A percentile compares a stretch with the other conserved stretches of the same genome.
phyloP scores from a whole-genome alignment of 306 rosid genomes.

The Pueraria montana region DNA sequence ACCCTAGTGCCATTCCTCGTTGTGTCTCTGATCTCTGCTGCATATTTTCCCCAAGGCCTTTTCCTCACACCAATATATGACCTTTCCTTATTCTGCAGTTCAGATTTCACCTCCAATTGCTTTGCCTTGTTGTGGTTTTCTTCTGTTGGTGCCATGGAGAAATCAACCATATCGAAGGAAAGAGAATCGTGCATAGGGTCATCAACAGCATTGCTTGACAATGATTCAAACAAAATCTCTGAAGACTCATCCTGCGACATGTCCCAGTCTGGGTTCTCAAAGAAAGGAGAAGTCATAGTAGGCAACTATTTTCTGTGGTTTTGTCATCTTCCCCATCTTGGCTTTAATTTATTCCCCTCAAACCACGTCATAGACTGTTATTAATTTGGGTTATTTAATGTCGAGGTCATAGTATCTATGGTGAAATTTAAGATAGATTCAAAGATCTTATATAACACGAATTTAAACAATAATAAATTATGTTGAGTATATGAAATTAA shows the following conservation, averaged over 20 bases:
- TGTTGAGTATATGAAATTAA: too few relatives aligned
- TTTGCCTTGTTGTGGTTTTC: neutral
- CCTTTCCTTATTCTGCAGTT: neutral
- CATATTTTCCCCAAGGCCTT: too few relatives aligned
- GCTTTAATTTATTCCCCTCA: slow-evolving; percentile 1
- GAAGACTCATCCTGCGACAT: slow-evolving; percentile 13
- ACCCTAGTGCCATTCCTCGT: too few relatives aligned
- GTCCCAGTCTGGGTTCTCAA: neutral
- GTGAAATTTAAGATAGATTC: neutral
- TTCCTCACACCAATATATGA: too few relatives aligned
- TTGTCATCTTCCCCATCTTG: neutral
- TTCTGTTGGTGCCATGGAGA: neutral
- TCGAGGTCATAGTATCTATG: neutral
- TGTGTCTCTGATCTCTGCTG: too few relatives aligned
- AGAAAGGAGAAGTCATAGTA: slow-evolving; percentile 10
- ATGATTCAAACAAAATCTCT: slow-evolving; percentile 6
- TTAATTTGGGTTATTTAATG: neutral
- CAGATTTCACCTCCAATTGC: neutral
- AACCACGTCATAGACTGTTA: neutral
- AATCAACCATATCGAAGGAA: slow-evolving; percentile 53
- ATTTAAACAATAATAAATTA: too few relatives aligned
- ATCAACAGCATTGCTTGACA: neutral
- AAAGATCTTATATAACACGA: too few relatives aligned
- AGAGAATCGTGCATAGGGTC: slow-evolving; percentile 42
- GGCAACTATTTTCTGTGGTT: slow-evolving; percentile 1